These are phyloP conservation scores for Platanthera zijinensis DNA, from an alignment of 106 monocot species.

Conservation along the genomic window DNA sequence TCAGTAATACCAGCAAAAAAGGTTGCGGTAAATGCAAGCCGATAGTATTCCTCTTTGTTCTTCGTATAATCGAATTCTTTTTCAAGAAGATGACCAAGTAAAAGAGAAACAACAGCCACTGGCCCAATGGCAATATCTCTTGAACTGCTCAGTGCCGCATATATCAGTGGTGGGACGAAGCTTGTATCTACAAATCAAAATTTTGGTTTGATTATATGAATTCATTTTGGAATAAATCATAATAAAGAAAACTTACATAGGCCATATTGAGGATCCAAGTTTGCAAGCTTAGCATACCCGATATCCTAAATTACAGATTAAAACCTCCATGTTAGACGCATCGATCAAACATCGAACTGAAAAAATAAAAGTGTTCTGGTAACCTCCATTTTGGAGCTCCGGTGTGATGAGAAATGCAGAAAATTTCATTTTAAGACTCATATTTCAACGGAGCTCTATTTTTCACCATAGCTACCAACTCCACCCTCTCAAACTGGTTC, in stretches of 20 bases:
- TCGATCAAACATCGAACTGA: neutral
- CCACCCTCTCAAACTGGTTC: too few relatives aligned
- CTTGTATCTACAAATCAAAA: constrained; percentile 47
- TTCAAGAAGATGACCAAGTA: constrained; percentile 62
- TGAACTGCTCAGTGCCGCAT: constrained; percentile 87
- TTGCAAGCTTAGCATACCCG: constrained; percentile 24
- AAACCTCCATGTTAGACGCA: too few relatives aligned
- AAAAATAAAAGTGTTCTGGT: neutral
- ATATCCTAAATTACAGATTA: constrained; percentile 8
- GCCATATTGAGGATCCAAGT: constrained; percentile 25
- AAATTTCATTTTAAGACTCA: too few relatives aligned
- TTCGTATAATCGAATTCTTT: constrained; percentile 51
- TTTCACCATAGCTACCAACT: too few relatives aligned
- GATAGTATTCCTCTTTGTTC: constrained; percentile 36
- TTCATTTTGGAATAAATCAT: neutral
- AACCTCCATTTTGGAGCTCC: too few relatives aligned
- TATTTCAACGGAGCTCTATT: too few relatives aligned
- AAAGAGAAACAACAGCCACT: constrained; percentile 83
- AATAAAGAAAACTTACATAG: constrained; percentile 16
- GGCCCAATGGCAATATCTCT: constrained; percentile 92
- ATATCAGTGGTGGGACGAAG: constrained; percentile 82
- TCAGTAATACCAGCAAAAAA: constrained; percentile 89
- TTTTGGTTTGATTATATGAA: neutral
- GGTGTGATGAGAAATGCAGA: too few relatives aligned
- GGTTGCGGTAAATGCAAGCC: constrained; percentile 81